These are phyloP conservation scores for Calonectria naviculata DNA, from an alignment of 2,329 filamentous ascomycete species.

Conservation along the genomic window DNA sequence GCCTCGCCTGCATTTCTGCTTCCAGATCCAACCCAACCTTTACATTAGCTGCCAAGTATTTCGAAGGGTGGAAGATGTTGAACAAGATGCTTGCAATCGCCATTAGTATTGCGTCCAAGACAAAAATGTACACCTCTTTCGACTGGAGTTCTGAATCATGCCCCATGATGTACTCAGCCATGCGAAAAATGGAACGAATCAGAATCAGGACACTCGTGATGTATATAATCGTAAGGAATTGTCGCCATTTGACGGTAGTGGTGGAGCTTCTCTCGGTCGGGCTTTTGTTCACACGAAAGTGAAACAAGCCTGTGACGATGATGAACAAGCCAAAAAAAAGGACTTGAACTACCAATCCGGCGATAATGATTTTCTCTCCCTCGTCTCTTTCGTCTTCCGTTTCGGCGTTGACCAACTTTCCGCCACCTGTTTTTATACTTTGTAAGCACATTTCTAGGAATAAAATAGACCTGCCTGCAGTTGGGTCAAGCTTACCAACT, in stretches of 20 bases:
- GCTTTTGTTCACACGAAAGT: neutral
- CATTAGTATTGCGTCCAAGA: slow-evolving; percentile 19
- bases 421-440: neutral
- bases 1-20: neutral
- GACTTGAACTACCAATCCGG: neutral
- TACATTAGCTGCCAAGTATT: neutral
- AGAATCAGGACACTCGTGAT: slow-evolving; percentile 50
- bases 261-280: neutral
- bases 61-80: slow-evolving; percentile 2
- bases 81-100: neutral
- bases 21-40: neutral
- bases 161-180: slow-evolving; percentile 16
- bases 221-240: slow-evolving; percentile 41
- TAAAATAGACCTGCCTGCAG: no score
- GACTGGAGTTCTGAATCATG: neutral
- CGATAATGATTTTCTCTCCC: slow-evolving; percentile 43
- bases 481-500: neutral
- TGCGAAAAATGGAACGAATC: slow-evolving; percentile 33
- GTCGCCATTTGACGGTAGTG: neutral
- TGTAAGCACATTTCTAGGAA: neutral
- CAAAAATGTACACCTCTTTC: slow-evolving; percentile 10
- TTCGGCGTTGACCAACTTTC: slow-evolving; percentile 7
- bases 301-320: neutral
- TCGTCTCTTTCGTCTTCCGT: slow-evolving; percentile 33
- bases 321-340: neutral